Conservation (phyloP, 1,284 basidiomycete species). For the Ustilago cynodontis region DNA sequence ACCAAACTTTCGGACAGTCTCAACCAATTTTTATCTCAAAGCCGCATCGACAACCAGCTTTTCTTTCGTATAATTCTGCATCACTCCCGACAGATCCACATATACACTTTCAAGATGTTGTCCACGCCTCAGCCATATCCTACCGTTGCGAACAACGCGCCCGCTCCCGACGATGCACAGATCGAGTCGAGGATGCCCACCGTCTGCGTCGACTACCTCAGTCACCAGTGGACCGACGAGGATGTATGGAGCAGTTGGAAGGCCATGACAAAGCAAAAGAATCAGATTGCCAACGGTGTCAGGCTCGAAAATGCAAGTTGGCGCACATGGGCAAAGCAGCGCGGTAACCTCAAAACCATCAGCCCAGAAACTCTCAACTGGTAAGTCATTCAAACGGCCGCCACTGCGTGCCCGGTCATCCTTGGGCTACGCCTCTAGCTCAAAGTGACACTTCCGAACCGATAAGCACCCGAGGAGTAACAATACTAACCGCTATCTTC, state of each 20-base stretch:
- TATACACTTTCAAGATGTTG: constrained; percentile 57
- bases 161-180: constrained; percentile 68
- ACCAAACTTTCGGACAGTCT: constrained; percentile 23
- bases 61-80: neutral
- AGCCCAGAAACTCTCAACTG: constrained; percentile 98
- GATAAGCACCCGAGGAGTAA: neutral
- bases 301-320: constrained; percentile 97
- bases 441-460: neutral
- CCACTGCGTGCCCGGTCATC: neutral
- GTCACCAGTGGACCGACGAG: constrained; percentile 96
- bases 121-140: constrained; percentile 68
- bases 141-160: constrained; percentile 60
- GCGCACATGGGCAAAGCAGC: constrained; percentile 99
- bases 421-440: no score
- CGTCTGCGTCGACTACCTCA: constrained; percentile 78
- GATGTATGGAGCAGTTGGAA: constrained; percentile 99
- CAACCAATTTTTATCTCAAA: neutral
- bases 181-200: constrained; percentile 71
- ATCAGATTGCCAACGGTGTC: constrained; percentile 95
- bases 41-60: neutral
- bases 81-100: constrained; percentile 15
- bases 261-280: constrained; percentile 97
- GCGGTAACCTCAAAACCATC: constrained; percentile 94
- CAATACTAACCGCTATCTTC: constrained; percentile 5
- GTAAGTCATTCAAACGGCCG: constrained; percentile 73